Conservation (phyloP, 2,329 filamentous ascomycete genomes). For the Aureobasidium zeae region DNA sequence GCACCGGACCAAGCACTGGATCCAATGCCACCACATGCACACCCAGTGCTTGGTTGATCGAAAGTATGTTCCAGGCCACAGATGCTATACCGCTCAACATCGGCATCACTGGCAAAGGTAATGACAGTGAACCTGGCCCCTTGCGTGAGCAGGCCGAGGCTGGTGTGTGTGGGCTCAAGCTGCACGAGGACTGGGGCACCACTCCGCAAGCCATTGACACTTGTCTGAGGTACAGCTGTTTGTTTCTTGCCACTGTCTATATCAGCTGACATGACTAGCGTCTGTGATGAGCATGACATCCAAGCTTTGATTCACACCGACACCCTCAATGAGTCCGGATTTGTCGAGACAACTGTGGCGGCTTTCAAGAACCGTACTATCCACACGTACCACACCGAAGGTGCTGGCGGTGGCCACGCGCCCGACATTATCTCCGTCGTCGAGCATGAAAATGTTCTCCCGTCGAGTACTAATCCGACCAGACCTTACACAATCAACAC, state of each 20-base stretch:
- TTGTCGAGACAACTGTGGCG: conserved; percentile 82
- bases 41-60: conserved; percentile 71
- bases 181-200: conserved; percentile 93
- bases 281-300: conserved; percentile 86
- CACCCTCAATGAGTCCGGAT: conserved; percentile 94
- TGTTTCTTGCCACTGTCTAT: no score
- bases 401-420: conserved; percentile 86
- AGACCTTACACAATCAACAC: conserved; percentile 86
- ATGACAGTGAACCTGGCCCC: conserved; percentile 62
- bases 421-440: conserved; percentile 94
- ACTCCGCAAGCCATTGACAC: conserved; percentile 87
- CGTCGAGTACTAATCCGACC: conserved; percentile 86
- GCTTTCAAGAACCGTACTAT: conserved; percentile 81
- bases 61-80: conserved; percentile 80
- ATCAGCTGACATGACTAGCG: conserved; percentile 28
- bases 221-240: conserved; percentile 45
- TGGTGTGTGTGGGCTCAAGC: conserved; percentile 80
- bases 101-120: conserved; percentile 89
- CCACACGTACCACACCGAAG: conserved; percentile 95
- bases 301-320: conserved; percentile 94
- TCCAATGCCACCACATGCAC: conserved; percentile 92
- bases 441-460: conserved; percentile 78
- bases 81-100: conserved; percentile 77
- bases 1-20: conserved; percentile 83
- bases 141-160: conserved; percentile 73